Evolutionary conservation across 2,329 filamentous ascomycete species (phyloP).

Genomic region (Pestalotiopsis sp.): DNA sequence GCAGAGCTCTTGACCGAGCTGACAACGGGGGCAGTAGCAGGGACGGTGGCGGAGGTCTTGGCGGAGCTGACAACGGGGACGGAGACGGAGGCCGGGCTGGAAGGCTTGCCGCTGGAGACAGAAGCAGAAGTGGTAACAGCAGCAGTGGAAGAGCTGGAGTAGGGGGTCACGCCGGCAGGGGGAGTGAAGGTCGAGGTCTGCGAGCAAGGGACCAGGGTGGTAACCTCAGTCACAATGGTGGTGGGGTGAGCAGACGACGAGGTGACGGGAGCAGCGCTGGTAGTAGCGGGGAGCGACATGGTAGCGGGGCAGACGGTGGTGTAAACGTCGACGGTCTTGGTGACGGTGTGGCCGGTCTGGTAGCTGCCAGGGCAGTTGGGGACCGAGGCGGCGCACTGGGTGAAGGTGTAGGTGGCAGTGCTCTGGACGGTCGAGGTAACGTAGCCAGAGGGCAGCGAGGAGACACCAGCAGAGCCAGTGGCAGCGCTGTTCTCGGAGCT

Average conservation of each 20-base stretch:
- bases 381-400: constrained; percentile 38
- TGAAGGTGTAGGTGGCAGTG: constrained; percentile 34
- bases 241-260: not conserved
- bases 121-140: not conserved
- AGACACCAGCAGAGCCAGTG: constrained; percentile 12
- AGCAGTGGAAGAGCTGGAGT: not conserved
- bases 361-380: constrained; percentile 43
- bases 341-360: constrained; percentile 35
- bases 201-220: constrained; percentile 29
- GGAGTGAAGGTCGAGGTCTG: constrained; percentile 29
- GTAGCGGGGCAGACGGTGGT: constrained; percentile 33
- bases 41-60: not conserved
- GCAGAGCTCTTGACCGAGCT: not conserved
- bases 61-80: too few species aligned
- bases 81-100: not conserved
- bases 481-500: constrained; percentile 3
- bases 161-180: constrained; percentile 19
- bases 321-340: constrained; percentile 31
- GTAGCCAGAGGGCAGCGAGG: constrained; percentile 14
- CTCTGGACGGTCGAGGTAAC: constrained; percentile 27
- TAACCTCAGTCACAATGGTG: constrained; percentile 26
- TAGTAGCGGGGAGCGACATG: constrained; percentile 23
- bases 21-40: not conserved
- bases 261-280: constrained; percentile 19
- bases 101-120: not conserved